Evolutionary conservation across 2,329 filamentous ascomycete genomes (phyloP), one percentile per base, ranked within the genome.

Genomic region (Penicillium thymicola): DNA sequence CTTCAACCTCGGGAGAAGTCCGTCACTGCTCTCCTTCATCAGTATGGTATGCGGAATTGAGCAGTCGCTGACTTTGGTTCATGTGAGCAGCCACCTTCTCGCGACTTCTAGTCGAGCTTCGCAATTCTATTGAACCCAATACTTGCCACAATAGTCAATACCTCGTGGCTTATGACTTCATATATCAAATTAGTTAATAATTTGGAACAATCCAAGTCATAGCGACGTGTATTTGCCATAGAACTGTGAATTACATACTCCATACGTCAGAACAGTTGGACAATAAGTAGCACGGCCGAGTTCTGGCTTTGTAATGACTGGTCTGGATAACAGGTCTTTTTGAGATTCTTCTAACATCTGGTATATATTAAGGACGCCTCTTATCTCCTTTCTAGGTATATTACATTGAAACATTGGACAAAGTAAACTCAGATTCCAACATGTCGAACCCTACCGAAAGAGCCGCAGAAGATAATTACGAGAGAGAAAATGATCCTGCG

Each of bases 401-500:
- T 23, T 40, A 8, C 13, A 13, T 23, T 16, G 18, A 41, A 41
- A 23, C 11, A 9, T 23, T 23, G 21, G 6, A 9, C 18, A 23
- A 14, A 21, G 9, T 21, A 2, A 23, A 23, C 21, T 41, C 21
- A 41, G 7, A 41, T 14, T 41, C 23, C 38, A 41, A 41, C 13
- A 41, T 41, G 38, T 57, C 57, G 23, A 59, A 57, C 43, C 48
- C 5, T 11, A 10, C 3, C 13, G 54, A 59, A 46, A 49, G 57
- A 53, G 18, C 34, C 0, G 53, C 54, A 10, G 57, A 59, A 34
- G 57, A 59, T 27, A 4, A 13, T 21, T 59, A 59, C 37, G 57
- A 59, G 30, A 51, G 34, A 32, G 46, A 59, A 2, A 57, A 57
- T 27, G 57, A 59, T 44, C 16, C 30, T 23, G 57, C 57, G 10